A percentile compares a stretch with the other conserved stretches of the same genome.
Conservation (phyloP, 1,284 basidiomycete species). For the Butyriboletus appendiculatus region DNA sequence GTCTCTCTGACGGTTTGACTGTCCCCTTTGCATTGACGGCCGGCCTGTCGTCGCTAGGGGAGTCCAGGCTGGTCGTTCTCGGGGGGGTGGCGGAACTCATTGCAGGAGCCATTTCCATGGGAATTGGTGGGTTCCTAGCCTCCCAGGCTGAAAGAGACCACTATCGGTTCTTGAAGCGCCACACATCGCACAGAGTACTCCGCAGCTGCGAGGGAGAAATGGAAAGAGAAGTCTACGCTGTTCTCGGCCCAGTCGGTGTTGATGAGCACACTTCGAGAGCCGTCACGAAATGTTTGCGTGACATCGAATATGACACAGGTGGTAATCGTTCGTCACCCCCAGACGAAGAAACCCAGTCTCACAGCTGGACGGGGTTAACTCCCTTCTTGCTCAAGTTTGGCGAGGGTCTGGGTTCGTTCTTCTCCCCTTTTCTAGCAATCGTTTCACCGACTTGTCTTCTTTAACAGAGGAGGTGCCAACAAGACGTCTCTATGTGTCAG, state of each 20-base stretch:
- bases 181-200: constrained; percentile 79
- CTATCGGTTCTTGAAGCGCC: constrained; percentile 78
- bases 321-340: constrained; percentile 22
- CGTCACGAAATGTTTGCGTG: constrained; percentile 75
- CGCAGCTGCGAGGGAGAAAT: constrained; percentile 92
- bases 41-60: constrained; percentile 88
- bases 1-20: constrained; percentile 94
- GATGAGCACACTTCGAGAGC: constrained; percentile 78
- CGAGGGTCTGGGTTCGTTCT: constrained; percentile 72
- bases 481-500: constrained; percentile 73
- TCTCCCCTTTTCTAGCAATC: not conserved
- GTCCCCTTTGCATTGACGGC: constrained; percentile 92
- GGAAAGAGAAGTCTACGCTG: constrained; percentile 90
- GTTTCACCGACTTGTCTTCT: not conserved
- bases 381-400: constrained; percentile 94
- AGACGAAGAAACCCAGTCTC: constrained; percentile 50
- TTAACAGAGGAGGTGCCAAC: constrained; percentile 78
- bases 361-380: constrained; percentile 78
- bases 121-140: constrained; percentile 95
- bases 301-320: constrained; percentile 56
- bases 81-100: constrained; percentile 92
- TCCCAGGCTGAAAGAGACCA: constrained; percentile 96
- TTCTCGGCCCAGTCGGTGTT: constrained; percentile 88
- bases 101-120: constrained; percentile 96
- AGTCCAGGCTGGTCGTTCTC: constrained; percentile 86